Evolutionary conservation across 179 eudicot species (phyloP).

Genomic region (Spergularia azorica): DNA sequence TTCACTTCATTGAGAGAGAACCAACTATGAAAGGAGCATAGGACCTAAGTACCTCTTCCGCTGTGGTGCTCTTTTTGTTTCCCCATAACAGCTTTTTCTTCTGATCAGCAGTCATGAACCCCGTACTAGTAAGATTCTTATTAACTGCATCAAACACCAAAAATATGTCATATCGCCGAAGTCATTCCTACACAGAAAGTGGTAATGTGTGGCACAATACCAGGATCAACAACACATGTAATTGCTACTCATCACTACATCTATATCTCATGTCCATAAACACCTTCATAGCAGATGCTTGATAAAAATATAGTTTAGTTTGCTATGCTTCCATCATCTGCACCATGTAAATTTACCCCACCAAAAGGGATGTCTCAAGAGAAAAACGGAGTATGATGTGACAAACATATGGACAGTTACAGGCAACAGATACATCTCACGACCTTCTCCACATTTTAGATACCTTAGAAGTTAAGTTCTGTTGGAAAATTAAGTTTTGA

Average conservation of each 20-base stretch:
- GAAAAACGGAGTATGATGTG: not conserved
- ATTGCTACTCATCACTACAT: conserved; percentile 1
- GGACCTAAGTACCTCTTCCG: conserved; percentile 67
- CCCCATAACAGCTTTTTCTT: conserved; percentile 99
- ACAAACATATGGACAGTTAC: not conserved
- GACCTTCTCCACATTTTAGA: not conserved
- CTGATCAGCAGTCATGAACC: conserved; percentile 90
- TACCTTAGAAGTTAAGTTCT: too few species aligned
- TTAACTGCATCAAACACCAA: conserved; percentile 53
- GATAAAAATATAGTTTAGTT: not conserved
- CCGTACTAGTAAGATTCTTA: conserved; percentile 74
- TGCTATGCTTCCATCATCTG: not conserved
- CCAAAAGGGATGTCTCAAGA: not conserved
- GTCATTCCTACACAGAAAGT: conserved; percentile 5
- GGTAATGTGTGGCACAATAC: not conserved
- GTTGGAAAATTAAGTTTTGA: too few species aligned
- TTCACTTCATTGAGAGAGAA: not conserved
- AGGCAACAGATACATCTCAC: not conserved
- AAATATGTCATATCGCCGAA: not conserved
- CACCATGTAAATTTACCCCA: not conserved
- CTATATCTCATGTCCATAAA: not conserved
- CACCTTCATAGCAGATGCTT: not conserved
- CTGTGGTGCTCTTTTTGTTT: conserved; percentile 60
- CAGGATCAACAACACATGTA: conserved; percentile 5
- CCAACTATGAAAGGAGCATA: not conserved